phyloP scores from a whole-genome alignment of 495 filamentous ascomycete species.

The Neurospora intermedia region DNA sequence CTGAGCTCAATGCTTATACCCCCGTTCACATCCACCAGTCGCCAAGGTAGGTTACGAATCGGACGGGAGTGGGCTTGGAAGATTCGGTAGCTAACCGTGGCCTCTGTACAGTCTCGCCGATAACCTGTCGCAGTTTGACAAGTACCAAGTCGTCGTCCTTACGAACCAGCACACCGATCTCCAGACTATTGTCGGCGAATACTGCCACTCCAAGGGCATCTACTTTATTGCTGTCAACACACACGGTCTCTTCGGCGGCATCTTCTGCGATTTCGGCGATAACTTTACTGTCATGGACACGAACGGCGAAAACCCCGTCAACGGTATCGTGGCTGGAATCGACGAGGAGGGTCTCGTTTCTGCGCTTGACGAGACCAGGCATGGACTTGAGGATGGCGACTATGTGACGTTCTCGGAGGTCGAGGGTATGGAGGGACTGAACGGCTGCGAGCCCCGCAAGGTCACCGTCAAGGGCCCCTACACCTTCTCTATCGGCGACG shows the following conservation, averaged over 20 bases:
- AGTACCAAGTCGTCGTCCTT: constrained; percentile 86
- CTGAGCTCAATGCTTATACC: constrained; percentile 93
- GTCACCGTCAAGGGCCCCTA: constrained; percentile 92
- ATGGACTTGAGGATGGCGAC: constrained; percentile 93
- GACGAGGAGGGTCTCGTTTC: constrained; percentile 84
- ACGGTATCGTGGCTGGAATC: constrained; percentile 83
- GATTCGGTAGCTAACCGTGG: constrained; percentile 10
- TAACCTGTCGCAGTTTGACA: constrained; percentile 66
- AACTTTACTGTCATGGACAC: constrained; percentile 83
- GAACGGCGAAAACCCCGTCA: constrained; percentile 80
- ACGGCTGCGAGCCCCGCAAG: constrained; percentile 72
- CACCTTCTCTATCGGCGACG: constrained; percentile 93
- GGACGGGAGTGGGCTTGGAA: too few relatives aligned
- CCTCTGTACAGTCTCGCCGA: constrained; percentile 40
- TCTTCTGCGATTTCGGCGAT: constrained; percentile 97
- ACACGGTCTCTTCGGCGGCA: constrained; percentile 85
- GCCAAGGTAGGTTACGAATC: constrained; percentile 19
- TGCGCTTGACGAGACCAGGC: constrained; percentile 87
- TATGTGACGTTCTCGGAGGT: constrained; percentile 91
- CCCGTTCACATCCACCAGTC: constrained; percentile 69
- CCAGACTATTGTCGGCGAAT: constrained; percentile 76
- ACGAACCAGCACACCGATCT: constrained; percentile 71
- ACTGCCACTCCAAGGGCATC: constrained; percentile 86
- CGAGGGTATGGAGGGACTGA: constrained; percentile 84
- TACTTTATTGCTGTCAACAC: constrained; percentile 80